phyloP scores from a whole-genome alignment of 2,329 filamentous ascomycete genomes.

The Arthrobotrys megalospora region DNA sequence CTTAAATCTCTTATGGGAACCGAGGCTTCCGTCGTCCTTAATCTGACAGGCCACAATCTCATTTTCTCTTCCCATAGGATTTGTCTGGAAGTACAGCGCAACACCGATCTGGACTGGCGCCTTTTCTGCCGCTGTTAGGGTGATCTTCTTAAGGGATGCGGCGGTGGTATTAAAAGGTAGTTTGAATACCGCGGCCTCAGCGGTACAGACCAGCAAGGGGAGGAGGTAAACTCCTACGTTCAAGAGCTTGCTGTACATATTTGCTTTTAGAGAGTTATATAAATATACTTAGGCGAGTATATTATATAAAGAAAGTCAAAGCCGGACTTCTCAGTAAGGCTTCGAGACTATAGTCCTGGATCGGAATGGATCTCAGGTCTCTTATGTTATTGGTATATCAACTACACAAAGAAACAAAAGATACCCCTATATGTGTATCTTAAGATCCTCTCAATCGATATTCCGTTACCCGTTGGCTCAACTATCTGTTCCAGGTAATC shows the following conservation, averaged over 20 bases:
- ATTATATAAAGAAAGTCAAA: not conserved
- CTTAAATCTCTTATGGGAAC: slow-evolving; percentile 14
- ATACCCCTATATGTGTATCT: not conserved
- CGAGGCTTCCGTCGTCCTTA: slow-evolving; percentile 29
- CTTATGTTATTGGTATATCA: slow-evolving; percentile 22
- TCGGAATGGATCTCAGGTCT: slow-evolving; percentile 16
- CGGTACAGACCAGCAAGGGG: slow-evolving; percentile 16
- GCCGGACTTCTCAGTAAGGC: slow-evolving; percentile 17
- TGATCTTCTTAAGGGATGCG: not conserved
- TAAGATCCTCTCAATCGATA: slow-evolving; percentile 13
- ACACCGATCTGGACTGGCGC: slow-evolving; percentile 1
- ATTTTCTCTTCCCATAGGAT: slow-evolving; percentile 29
- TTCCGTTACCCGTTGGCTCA: slow-evolving; percentile 11
- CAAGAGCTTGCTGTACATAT: slow-evolving; percentile 42
- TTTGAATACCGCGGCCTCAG: slow-evolving; percentile 31
- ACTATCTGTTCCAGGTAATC: not conserved
- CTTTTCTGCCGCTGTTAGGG: not conserved
- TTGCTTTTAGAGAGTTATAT: not conserved
- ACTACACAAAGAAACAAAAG: slow-evolving; percentile 5
- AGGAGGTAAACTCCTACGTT: slow-evolving; percentile 21
- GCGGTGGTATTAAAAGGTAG: slow-evolving; percentile 27
- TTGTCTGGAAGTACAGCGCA: slow-evolving; percentile 54
- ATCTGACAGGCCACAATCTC: slow-evolving; percentile 44
- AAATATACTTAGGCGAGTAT: slow-evolving; percentile 16
- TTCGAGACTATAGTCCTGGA: not conserved